Conservation (phyloP, 257 asterid species). For the Euphrasia confusa region DNA sequence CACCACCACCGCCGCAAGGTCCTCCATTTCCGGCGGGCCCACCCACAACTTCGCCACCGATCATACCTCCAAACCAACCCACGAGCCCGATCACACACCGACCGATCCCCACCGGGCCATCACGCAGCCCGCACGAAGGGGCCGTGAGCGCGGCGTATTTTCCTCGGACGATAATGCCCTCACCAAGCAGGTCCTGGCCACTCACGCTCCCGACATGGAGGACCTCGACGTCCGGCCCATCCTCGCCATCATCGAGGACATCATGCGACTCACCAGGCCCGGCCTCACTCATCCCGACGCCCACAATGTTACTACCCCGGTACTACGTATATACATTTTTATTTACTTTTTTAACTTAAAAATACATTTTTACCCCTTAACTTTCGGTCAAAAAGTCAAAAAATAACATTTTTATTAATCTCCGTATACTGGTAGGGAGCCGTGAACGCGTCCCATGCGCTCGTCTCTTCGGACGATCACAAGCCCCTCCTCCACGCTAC, state of each 20-base stretch:
- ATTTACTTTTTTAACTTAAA: too few relatives aligned
- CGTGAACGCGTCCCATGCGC: not conserved
- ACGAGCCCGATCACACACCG: conserved; percentile 4
- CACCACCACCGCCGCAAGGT: conserved; percentile 3
- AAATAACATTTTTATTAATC: not conserved
- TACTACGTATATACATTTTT: not conserved
- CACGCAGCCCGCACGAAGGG: conserved; percentile 19
- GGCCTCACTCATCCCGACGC: too few relatives aligned
- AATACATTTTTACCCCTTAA: too few relatives aligned
- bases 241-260: conserved; percentile 51
- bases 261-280: conserved; percentile 39
- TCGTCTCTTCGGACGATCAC: not conserved
- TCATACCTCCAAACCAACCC: not conserved
- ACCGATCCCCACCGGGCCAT: conserved; percentile 2
- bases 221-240: conserved; percentile 53
- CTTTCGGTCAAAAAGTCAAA: too few relatives aligned
- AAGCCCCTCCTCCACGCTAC: not conserved
- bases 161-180: conserved; percentile 50
- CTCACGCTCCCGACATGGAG: conserved; percentile 52
- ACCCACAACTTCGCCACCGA: conserved; percentile 16
- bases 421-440: too few relatives aligned
- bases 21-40: conserved; percentile 12
- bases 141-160: conserved; percentile 31
- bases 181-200: conserved; percentile 42
- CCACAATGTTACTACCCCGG: conserved; percentile 1